Conservation (phyloP, 1,284 basidiomycete species). For the Cutaneotrichosporon sp. region DNA sequence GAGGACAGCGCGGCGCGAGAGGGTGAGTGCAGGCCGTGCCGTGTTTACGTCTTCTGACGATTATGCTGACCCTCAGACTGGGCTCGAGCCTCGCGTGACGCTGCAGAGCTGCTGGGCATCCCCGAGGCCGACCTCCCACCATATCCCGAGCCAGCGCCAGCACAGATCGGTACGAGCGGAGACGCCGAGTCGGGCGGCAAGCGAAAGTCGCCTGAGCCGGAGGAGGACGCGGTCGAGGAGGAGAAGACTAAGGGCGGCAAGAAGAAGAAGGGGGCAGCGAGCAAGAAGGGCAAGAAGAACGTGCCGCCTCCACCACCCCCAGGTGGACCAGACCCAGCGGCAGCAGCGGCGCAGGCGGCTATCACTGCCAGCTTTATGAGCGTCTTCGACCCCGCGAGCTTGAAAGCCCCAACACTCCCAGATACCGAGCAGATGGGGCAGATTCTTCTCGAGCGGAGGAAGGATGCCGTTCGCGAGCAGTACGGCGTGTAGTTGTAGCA, state of each 20-base stretch:
- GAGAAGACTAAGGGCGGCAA: conserved; percentile 7
- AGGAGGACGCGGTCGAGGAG: conserved; percentile 9
- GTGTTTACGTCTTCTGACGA: not conserved
- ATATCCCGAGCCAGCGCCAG: conserved; percentile 10
- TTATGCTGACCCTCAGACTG: conserved; percentile 55
- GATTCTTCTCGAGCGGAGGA: conserved; percentile 69
- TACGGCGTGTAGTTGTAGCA: conserved; percentile 49
- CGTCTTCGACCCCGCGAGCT: conserved; percentile 65
- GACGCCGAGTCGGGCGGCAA: conserved; percentile 9
- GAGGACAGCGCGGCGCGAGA: conserved; percentile 68
- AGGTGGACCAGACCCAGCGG: conserved; percentile 12
- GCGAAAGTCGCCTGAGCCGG: conserved; percentile 11
- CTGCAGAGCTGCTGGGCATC: conserved; percentile 21
- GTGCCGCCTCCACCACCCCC: conserved; percentile 20
- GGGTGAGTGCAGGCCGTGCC: conserved; percentile 53
- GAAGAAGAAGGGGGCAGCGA: conserved; percentile 51
- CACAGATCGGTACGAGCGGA: not conserved
- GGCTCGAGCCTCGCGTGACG: conserved; percentile 53
- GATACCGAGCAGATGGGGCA: conserved; percentile 71
- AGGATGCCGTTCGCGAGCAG: conserved; percentile 77
- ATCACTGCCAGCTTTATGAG: conserved; percentile 55
- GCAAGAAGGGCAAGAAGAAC: conserved; percentile 55
- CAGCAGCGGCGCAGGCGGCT: conserved; percentile 16
- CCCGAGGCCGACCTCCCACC: conserved; percentile 4
- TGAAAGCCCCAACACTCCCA: conserved; percentile 70